These are phyloP conservation scores for Monosporozyma yasuniensis DNA, from an alignment of 805 yeast genomes.

Conservation along the genomic window DNA sequence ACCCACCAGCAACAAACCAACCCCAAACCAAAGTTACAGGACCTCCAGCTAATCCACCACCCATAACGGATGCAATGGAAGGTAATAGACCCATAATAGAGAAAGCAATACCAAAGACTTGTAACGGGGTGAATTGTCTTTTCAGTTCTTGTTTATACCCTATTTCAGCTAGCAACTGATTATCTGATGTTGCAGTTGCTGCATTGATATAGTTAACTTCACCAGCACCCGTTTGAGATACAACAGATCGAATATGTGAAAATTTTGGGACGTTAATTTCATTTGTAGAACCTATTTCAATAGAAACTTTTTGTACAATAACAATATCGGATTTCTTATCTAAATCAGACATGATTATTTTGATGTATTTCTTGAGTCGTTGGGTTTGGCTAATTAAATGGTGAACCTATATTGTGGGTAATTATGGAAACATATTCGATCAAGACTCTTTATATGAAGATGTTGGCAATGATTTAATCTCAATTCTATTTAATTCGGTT, in stretches of 20 bases:
- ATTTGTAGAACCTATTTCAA: not conserved
- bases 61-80: constrained; percentile 48
- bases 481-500: no score
- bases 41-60: constrained; percentile 50
- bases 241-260: constrained; percentile 6
- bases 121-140: constrained; percentile 51
- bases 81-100: constrained; percentile 66
- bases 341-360: not conserved
- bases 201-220: constrained; percentile 21
- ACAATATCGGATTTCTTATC: not conserved
- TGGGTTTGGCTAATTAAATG: no score
- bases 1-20: constrained; percentile 48
- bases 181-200: constrained; percentile 14
- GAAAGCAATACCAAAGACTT: constrained; percentile 64
- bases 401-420: no score
- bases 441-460: no score
- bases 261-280: not conserved
- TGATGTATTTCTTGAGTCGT: no score
- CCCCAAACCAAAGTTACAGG: constrained; percentile 60
- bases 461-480: no score
- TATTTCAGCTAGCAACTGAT: constrained; percentile 31
- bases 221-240: constrained; percentile 19
- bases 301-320: not conserved
- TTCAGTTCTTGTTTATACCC: constrained; percentile 65
- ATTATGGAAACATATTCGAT: no score